These are phyloP conservation scores for Ulota crispa DNA, from an alignment of 225 moss, liverwort and hornwort species.

Conservation along the genomic window DNA sequence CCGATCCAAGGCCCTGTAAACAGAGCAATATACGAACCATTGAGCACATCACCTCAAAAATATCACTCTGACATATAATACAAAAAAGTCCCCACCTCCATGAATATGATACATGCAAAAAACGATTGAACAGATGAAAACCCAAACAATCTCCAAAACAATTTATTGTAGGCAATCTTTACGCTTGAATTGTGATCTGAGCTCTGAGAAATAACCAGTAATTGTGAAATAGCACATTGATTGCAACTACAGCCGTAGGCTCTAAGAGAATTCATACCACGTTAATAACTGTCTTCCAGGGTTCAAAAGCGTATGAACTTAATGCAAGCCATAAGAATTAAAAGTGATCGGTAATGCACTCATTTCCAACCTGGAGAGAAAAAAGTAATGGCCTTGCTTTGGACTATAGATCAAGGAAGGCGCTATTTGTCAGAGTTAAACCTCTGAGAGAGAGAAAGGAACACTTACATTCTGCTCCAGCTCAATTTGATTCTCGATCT, in stretches of 20 bases:
- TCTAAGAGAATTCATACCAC: background rate
- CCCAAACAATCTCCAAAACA: conserved; percentile 9
- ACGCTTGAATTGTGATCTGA: background rate
- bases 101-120: background rate
- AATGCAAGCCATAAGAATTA: background rate
- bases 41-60: conserved; percentile 19
- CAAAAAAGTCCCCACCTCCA: background rate
- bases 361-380: conserved; percentile 13
- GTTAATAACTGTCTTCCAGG: background rate
- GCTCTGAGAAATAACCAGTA: background rate
- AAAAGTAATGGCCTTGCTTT: background rate
- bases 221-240: background rate
- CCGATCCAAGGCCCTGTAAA: conserved; percentile 82
- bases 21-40: conserved; percentile 11
- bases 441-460: conserved; percentile 16
- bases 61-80: background rate
- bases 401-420: conserved; percentile 4
- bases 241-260: conserved; percentile 6
- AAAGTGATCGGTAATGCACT: background rate
- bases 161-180: background rate
- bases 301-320: background rate
- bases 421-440: conserved; percentile 7
- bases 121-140: background rate
- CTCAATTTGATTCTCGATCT: conserved; percentile 85
- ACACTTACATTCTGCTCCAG: conserved; percentile 75